phyloP scores from a whole-genome alignment of 2,329 filamentous ascomycete species.

The Hansfordia pulvinata region DNA sequence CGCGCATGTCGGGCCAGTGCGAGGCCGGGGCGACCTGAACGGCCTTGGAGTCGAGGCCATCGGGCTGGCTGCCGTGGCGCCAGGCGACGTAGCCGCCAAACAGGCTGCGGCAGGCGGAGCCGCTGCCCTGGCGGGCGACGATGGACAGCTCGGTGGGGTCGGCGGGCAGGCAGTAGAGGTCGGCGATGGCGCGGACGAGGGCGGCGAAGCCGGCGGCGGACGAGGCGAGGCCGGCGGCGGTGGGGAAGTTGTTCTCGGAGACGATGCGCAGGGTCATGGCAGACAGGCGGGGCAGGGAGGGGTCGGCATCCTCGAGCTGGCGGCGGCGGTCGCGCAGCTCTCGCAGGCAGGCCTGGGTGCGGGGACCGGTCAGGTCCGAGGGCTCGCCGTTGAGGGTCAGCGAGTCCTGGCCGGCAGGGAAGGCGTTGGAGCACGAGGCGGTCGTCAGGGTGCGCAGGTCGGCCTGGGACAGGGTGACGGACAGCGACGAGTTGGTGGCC shows the following conservation, averaged over 20 bases:
- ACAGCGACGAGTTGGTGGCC: slow-evolving; percentile 94
- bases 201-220: slow-evolving; percentile 59
- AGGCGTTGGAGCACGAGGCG: slow-evolving; percentile 71
- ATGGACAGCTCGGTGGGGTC: slow-evolving; percentile 72
- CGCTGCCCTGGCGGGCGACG: slow-evolving; percentile 86
- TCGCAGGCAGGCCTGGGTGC: slow-evolving; percentile 89
- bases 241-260: slow-evolving; percentile 98
- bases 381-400: slow-evolving; percentile 73
- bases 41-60: slow-evolving; percentile 79
- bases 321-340: slow-evolving; percentile 69
- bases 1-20: slow-evolving; percentile 94
- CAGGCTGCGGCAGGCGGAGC: slow-evolving; percentile 83
- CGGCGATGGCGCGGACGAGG: slow-evolving; percentile 71
- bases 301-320: slow-evolving; percentile 57
- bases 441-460: slow-evolving; percentile 94
- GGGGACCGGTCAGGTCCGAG: slow-evolving; percentile 75
- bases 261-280: slow-evolving; percentile 69
- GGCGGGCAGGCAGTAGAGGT: slow-evolving; percentile 77
- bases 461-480: slow-evolving; percentile 86
- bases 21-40: slow-evolving; percentile 76
- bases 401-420: slow-evolving; percentile 46
- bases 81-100: slow-evolving; percentile 96
- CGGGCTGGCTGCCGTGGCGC: slow-evolving; percentile 61
- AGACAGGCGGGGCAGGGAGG: slow-evolving; percentile 71
- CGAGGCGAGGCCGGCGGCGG: slow-evolving; percentile 75